These are phyloP conservation scores for Radiomyces spectabilis DNA, from an alignment of 192 early-diverging fungal genomes.

Conservation along the genomic window DNA sequence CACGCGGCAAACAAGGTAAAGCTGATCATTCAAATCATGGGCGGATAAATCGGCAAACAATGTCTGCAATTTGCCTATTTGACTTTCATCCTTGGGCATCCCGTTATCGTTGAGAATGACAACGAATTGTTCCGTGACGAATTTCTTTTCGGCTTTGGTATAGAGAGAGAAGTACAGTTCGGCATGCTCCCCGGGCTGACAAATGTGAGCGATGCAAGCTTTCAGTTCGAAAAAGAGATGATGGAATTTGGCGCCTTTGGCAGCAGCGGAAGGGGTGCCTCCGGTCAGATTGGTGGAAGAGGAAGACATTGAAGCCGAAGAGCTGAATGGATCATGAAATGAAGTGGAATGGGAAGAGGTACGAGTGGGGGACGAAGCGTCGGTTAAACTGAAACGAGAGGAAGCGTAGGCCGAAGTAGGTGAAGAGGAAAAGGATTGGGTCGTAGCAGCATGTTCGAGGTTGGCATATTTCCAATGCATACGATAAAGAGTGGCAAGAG, in stretches of 20 bases:
- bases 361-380: too few relatives aligned
- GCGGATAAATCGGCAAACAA: slow-evolving; percentile 52
- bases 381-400: too few relatives aligned
- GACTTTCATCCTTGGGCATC: slow-evolving; percentile 35
- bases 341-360: too few relatives aligned
- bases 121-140: slow-evolving; percentile 54
- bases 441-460: neutral
- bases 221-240: slow-evolving; percentile 55
- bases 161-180: slow-evolving; percentile 59
- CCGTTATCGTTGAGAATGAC: slow-evolving; percentile 49
- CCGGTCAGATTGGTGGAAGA: too few relatives aligned
- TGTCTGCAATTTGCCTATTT: slow-evolving; percentile 39
- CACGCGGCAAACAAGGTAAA: slow-evolving; percentile 57
- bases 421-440: neutral
- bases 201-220: slow-evolving; percentile 47
- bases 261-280: neutral
- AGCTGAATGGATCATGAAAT: too few relatives aligned
- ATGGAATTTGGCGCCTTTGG: slow-evolving; percentile 28
- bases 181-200: slow-evolving; percentile 49
- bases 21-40: slow-evolving; percentile 39
- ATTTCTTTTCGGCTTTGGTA: slow-evolving; percentile 29
- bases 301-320: too few relatives aligned
- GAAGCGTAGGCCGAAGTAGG: too few relatives aligned
- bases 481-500: slow-evolving; percentile 49
- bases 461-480: slow-evolving; percentile 39